These are phyloP conservation scores for Fonsecaea nubica DNA, from an alignment of 2,329 filamentous ascomycete genomes.

Conservation along the genomic window DNA sequence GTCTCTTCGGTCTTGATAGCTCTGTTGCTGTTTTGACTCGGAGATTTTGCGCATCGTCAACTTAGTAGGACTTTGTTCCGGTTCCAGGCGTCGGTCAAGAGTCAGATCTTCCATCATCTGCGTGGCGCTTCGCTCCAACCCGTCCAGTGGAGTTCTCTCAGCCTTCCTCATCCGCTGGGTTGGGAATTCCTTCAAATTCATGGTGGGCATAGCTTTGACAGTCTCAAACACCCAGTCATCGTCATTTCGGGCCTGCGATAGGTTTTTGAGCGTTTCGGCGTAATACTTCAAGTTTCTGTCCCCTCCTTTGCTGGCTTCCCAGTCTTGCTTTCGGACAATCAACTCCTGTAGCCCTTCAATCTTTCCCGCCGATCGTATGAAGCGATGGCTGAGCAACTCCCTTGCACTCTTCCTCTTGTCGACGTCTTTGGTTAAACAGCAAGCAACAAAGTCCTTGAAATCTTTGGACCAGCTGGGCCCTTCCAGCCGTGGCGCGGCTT, in stretches of 20 bases:
- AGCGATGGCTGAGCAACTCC: conserved; percentile 85
- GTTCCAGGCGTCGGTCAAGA: conserved; percentile 41
- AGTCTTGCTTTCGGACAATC: conserved; percentile 79
- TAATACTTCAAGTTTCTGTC: conserved; percentile 82
- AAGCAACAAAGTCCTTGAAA: conserved; percentile 91
- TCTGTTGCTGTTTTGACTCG: conserved; percentile 16
- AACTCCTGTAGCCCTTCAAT: conserved; percentile 87
- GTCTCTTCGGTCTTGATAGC: conserved; percentile 19
- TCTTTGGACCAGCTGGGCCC: conserved; percentile 81
- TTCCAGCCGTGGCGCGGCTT: conserved; percentile 80
- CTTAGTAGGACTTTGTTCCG: conserved; percentile 36
- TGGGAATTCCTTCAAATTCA: conserved; percentile 63
- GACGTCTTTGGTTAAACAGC: conserved; percentile 91
- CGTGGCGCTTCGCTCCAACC: conserved; percentile 45
- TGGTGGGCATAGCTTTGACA: conserved; percentile 71
- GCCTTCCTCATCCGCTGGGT: conserved; percentile 55
- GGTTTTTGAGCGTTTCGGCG: conserved; percentile 83
- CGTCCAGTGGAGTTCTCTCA: conserved; percentile 49
- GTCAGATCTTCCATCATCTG: conserved; percentile 50
- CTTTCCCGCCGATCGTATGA: conserved; percentile 85
- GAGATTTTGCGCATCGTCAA: conserved; percentile 35
- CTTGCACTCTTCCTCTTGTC: conserved; percentile 83
- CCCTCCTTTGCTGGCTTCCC: conserved; percentile 74
- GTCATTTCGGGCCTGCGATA: conserved; percentile 70
- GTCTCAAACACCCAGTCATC: conserved; percentile 98